phyloP scores from a whole-genome alignment of 2,329 filamentous ascomycete species.

The Cytospora paraplurivora region DNA sequence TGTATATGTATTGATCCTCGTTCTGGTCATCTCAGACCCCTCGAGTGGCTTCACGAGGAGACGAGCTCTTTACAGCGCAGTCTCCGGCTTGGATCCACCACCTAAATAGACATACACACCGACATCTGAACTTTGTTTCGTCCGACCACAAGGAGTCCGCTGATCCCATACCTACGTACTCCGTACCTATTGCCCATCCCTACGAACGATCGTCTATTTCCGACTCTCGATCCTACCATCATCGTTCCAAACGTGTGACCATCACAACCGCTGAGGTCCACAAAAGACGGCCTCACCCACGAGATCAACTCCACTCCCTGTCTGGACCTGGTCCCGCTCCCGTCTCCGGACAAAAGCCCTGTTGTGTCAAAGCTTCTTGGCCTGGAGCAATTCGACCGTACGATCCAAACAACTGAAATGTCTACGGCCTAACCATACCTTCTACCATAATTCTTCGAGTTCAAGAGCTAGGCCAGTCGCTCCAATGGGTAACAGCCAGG shows the following conservation, averaged over 20 bases:
- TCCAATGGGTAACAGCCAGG: slow-evolving; percentile 89
- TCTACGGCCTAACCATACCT: slow-evolving; percentile 19
- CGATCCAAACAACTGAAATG: slow-evolving; percentile 18
- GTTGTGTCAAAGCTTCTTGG: slow-evolving; percentile 22
- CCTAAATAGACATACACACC: slow-evolving; percentile 17
- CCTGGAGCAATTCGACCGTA: slow-evolving; percentile 18
- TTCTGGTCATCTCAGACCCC: not conserved
- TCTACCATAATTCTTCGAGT: slow-evolving; percentile 20
- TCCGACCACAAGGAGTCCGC: slow-evolving; percentile 10
- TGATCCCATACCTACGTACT: slow-evolving; percentile 11
- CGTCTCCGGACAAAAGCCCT: slow-evolving; percentile 20
- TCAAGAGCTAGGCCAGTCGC: slow-evolving; percentile 28
- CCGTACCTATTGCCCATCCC: not conserved
- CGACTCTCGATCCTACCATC: not conserved
- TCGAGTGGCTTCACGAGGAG: slow-evolving; percentile 5
- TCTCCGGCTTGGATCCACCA: slow-evolving; percentile 18
- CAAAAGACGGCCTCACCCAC: slow-evolving; percentile 13
- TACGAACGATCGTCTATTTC: slow-evolving; percentile 8
- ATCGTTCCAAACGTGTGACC: not conserved
- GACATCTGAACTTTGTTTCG: slow-evolving; percentile 8
- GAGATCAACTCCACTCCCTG: slow-evolving; percentile 13
- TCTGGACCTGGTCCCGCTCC: slow-evolving; percentile 12
- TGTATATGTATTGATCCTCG: not conserved
- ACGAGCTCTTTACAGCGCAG: slow-evolving; percentile 11
- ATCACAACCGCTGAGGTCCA: slow-evolving; percentile 1